Evolutionary conservation across 2,329 filamentous ascomycete genomes (phyloP), one percentile per base, ranked within the genome.

Genomic region (Bipolaris oryzae): DNA sequence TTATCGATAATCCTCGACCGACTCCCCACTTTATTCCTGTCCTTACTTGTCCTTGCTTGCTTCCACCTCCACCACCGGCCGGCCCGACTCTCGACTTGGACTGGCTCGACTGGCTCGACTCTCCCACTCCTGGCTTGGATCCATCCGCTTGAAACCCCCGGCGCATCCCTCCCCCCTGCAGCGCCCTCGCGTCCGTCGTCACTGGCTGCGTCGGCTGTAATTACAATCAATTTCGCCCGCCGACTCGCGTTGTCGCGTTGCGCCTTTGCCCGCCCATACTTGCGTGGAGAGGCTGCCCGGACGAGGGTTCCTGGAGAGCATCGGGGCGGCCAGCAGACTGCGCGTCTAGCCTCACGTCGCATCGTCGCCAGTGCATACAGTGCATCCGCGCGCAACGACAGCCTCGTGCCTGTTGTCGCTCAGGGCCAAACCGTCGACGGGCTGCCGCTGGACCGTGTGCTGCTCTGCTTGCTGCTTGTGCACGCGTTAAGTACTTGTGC

Each of bases 181-280:
- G 52, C 52, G 52, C 62, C 50, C 55, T 56, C 60, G 61, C 53
- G 58, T 48, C 37, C 34, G 50, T 71, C 68, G 64, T 75, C 73
- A 74, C 62, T 76, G 69, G 74, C 43, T 41, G 55, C 56, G 60
- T 54, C 65, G 60, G 65, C 65, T 65, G 65, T 70, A 67, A 58
- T 64, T 60, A 31, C 28, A 33, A 59, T 69, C 67, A 72, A 72
- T 73, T 69, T 71, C 50, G 38, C 20, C 57, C 54, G 57, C 48
- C 55, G 50, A 58, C 54, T 61, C 66, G 67, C 65, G 62, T 66
- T 68, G 71, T 61, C 66, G 67, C 65, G 62, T 66, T 68, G 71
- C 68, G 70, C 68, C 63, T 47, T 60, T 43, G 51, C 57, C 61
- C 66, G 68, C 68, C 33, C 31, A 21, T 67, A 65, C 31, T 16